Evolutionary conservation across 163 green algal genomes (phyloP), one percentile per base, ranked within the genome.

Genomic region (Scenedesmus sp.): DNA sequence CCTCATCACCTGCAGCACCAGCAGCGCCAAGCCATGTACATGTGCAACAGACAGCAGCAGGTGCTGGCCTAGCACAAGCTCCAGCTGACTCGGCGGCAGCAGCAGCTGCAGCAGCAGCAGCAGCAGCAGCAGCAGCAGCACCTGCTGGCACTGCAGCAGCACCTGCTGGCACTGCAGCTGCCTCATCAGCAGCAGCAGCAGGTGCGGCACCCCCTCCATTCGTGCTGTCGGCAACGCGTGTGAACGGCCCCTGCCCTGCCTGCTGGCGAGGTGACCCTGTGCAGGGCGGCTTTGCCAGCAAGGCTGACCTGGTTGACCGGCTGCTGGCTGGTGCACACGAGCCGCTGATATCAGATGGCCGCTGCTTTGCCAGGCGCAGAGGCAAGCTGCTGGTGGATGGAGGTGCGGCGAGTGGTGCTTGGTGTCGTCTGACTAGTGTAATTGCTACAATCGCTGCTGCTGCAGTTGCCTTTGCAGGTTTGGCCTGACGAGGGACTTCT

Each of bases 281-380:
- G 57, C 26, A 56, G 16, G 54, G 82, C 10, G 23, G 64, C 66
- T 67, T 84, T 10, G 46, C 12, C 16, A 90, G 86, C 86, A 90
- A 67, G 54, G 67, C 64, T 5, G 86, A 90, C 18, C 66, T 90
- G 54, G 46, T 84, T 26, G 64, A 90, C 5, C 54, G 46, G 86
- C 20, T 90, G 16, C 67, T 90, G 66, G 23, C n/a, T n/a, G 66
- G 52, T 34, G 67, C 74, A n/a, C 86, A 90, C 34, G 86, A 90
- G 86, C 86, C 86, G 15, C 18, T 67, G 46, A 20, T 73, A 20
- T 73, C 67, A 5, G 67, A 89, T 64, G 84, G 84, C 46, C 10
- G 13, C 34, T 73, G 52, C 13, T 81, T 70, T 16, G 62, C 20
- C 15, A 79, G 13, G 62, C 74, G 74, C 62, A 66, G 46, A 10